Evolutionary conservation across 2,329 filamentous ascomycete species (phyloP), one percentile per base, ranked within the genome.

Genomic region (Clathrospora elynae): DNA sequence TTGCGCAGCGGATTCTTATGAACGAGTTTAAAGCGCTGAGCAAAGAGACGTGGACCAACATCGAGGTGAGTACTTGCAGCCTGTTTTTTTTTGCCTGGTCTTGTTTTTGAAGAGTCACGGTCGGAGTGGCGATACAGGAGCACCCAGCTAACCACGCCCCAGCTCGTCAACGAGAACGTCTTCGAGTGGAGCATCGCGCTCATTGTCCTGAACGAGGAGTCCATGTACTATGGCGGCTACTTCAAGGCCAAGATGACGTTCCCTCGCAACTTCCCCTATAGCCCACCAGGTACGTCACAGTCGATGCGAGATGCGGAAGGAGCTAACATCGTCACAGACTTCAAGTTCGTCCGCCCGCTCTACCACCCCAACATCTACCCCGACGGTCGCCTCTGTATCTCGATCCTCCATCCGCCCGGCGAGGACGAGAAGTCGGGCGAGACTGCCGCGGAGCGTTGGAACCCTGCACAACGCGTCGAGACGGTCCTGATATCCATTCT

Each of bases 401-500:
- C 91, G 31, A 99, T 99, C 62, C 83, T 99, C 8, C 92, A 99
- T 71, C 81, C 83, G 12, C 90, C 93, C 0, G 93, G 93, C 55
- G 90, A 96, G 49, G 92, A 97, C 66, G 83, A 87, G 57, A 92
- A 91, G 78, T 96, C 91, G 0, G 93, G 93, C 49, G 92, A 97
- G 72, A 74, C 81, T 25, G 92, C 93, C 5, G 87, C 86, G 45
- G 93, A 97, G 73, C 87, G 92, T 44, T 99, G 92, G 92, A 90
- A 89, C 5, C 91, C 93, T 1, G 84, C 93, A 3, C 92, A 97
- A 70, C 88, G 91, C 13, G 92, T 95, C 33, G 93, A 97, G 74
- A 95, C 90, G 2, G 91, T 99, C 23, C 81, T 99, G 12, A 90
- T 95, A 50, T 96, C 90, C 6, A 88, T 97, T 12, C 81, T 97